Percentiles rank a stretch among this genome's conserved stretches.
Evolutionary conservation across 768 basidiomycete genomes (phyloP).

Genomic region (Chalciporus pseudorubinellus): DNA sequence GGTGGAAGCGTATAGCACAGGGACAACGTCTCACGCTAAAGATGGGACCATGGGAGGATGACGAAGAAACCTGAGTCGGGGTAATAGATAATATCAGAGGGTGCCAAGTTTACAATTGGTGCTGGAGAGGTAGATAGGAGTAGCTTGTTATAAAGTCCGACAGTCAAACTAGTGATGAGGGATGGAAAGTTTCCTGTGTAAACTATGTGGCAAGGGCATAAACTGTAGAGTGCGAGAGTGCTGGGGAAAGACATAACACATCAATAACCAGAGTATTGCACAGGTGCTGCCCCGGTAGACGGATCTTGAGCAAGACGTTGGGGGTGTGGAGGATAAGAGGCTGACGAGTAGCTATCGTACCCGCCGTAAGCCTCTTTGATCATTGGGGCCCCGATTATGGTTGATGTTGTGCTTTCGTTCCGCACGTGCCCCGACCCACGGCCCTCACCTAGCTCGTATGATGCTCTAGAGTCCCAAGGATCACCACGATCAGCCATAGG

Average conservation of each 20-base stretch:
- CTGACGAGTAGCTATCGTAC: constrained; percentile 22
- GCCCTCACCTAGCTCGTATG: constrained; percentile 37
- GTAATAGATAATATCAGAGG: neutral
- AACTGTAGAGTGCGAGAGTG: neutral
- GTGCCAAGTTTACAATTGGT: neutral
- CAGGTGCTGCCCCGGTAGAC: constrained; percentile 12
- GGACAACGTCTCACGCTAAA: constrained; percentile 17
- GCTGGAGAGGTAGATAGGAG: neutral
- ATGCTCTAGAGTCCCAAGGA: constrained; percentile 67
- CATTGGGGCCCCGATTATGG: constrained; percentile 49
- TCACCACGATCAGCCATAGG: constrained; percentile 63
- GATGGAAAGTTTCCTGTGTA: neutral
- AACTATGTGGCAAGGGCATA: constrained; percentile 9
- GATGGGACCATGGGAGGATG: constrained; percentile 32
- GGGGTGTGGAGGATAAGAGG: constrained; percentile 33
- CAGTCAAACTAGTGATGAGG: neutral
- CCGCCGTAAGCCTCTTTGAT: constrained; percentile 43
- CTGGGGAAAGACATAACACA: neutral
- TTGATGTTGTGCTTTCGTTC: constrained; percentile 58
- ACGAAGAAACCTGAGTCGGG: constrained; percentile 10
- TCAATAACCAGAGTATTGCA: constrained; percentile 42
- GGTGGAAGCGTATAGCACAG: constrained; percentile 28
- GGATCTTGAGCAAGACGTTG: constrained; percentile 21
- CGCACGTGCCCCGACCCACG: constrained; percentile 48
- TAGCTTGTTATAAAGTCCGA: neutral